A percentile compares a stretch with the other conserved stretches of the same genome.
Conservation (phyloP, 495 filamentous ascomycete genomes). For the Trichoderma asperelloides region DNA sequence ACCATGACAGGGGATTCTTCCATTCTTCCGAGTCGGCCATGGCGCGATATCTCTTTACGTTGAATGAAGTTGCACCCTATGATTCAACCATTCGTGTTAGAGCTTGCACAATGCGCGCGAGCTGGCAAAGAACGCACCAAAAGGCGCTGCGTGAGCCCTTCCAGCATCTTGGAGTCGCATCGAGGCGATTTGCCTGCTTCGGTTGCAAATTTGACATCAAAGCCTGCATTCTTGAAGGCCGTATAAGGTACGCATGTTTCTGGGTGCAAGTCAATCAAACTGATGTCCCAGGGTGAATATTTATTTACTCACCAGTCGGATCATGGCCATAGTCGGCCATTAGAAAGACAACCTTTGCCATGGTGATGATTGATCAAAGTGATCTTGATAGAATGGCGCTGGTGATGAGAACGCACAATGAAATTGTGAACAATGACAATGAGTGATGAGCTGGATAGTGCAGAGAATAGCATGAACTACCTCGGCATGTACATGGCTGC, state of each 20-base stretch:
- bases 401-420: too few relatives aligned
- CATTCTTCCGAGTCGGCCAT: slow-evolving; percentile 38
- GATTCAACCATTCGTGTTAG: background rate
- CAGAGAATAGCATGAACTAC: background rate
- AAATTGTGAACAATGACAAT: background rate
- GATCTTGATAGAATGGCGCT: too few relatives aligned
- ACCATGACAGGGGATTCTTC: slow-evolving; percentile 36
- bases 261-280: slow-evolving; percentile 14
- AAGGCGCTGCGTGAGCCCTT: slow-evolving; percentile 43
- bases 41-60: slow-evolving; percentile 29
- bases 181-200: slow-evolving; percentile 38
- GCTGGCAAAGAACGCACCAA: slow-evolving; percentile 28
- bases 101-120: slow-evolving; percentile 3
- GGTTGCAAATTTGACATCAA: slow-evolving; percentile 42
- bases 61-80: slow-evolving; percentile 39
- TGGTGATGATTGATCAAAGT: background rate
- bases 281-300: background rate
- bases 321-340: slow-evolving; percentile 52
- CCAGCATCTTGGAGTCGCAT: slow-evolving; percentile 45
- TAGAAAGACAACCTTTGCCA: slow-evolving; percentile 30
- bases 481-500: background rate
- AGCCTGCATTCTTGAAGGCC: slow-evolving; percentile 42
- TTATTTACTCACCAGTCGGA: slow-evolving; percentile 36
- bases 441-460: background rate
- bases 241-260: slow-evolving; percentile 44